Base-by-base conservation (phyloP, 2,329 filamentous ascomycete genomes). In the Aspergillus pseudoglaucus region DNA sequence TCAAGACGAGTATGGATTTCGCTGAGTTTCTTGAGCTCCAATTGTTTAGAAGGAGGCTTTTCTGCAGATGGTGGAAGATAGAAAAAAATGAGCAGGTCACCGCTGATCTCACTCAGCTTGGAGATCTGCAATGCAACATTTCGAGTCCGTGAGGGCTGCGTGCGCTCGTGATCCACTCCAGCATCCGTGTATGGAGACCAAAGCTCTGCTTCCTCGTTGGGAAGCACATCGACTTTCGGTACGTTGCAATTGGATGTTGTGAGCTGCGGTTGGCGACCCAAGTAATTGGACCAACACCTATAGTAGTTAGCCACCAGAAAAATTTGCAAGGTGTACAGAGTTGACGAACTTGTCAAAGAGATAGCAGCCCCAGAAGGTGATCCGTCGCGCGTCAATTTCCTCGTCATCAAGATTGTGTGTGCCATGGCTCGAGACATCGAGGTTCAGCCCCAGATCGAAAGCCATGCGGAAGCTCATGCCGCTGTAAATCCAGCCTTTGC, bases 401-500 rank as follows among this genome's bases (percentile, higher is more conserved):
- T 87, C 80, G 49, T 95, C 88, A 51, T 83, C 82, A 55, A 91
- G 77, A 49, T 78, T 80, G n/a, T 73, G 75, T 6, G 72, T 70
- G 6, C 79, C 78, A 49, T 88, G 77, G 7, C 82, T 82, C 15
- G 81, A 80, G 1, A 86, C 81, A 61, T 95, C 87, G 15, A 96
- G 80, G 60, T 96, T 95, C 46, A 98, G 75, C 0, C 93, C 93
- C 53, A 98, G 80, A 60, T 98, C 93, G 65, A 87, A 87, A 0
- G 90, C 91, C 91, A 98, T 97, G 40, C 93, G 85, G 65, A 98
- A 97, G 60, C 88, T 93, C 88, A 98, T 96, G 44, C 93, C 91
- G 60, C 89, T 95, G 67, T 97, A 97, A 3, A 96, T 90, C 93
- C 93, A 98, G 1, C 93, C 93, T 67, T 93, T 95, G 35, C 89